These are phyloP conservation scores for Helotiales sp. DNA, from an alignment of 2,329 filamentous ascomycete genomes.

Conservation along the genomic window DNA sequence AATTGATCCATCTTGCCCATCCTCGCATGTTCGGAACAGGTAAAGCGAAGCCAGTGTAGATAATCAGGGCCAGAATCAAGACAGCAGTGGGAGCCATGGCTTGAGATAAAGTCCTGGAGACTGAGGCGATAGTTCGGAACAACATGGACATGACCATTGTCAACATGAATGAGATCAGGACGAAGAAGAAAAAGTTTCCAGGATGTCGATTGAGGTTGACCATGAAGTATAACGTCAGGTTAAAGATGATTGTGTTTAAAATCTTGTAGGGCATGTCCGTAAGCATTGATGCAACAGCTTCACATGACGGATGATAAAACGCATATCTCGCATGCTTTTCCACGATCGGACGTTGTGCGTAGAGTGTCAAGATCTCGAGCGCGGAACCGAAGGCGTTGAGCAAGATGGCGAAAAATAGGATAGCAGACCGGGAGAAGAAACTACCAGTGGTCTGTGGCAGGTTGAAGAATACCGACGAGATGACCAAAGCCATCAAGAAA, in stretches of 20 bases:
- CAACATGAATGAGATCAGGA: slow-evolving; percentile 30
- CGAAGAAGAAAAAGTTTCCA: slow-evolving; percentile 82
- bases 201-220: slow-evolving; percentile 74
- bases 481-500: slow-evolving; percentile 57
- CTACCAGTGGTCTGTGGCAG: slow-evolving; percentile 51
- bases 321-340: slow-evolving; percentile 89
- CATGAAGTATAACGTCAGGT: slow-evolving; percentile 83
- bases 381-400: slow-evolving; percentile 64
- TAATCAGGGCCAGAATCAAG: slow-evolving; percentile 38
- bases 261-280: slow-evolving; percentile 85
- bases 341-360: slow-evolving; percentile 84
- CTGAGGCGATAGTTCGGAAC: slow-evolving; percentile 76
- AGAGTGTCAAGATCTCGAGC: slow-evolving; percentile 71
- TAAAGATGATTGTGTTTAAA: slow-evolving; percentile 62
- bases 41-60: slow-evolving; percentile 43
- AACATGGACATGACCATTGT: slow-evolving; percentile 71
- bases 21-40: slow-evolving; percentile 61
- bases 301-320: slow-evolving; percentile 85
- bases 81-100: slow-evolving; percentile 61
- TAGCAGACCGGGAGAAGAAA: slow-evolving; percentile 61
- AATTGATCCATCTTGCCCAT: slow-evolving; percentile 84
- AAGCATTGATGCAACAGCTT: slow-evolving; percentile 87
- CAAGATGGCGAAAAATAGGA: slow-evolving; percentile 68
- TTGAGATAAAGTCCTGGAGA: slow-evolving; percentile 69
- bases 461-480: slow-evolving; percentile 64